These are phyloP conservation scores for Aspergillus piperis DNA, from an alignment of 2,329 filamentous ascomycete genomes.

Conservation along the genomic window DNA sequence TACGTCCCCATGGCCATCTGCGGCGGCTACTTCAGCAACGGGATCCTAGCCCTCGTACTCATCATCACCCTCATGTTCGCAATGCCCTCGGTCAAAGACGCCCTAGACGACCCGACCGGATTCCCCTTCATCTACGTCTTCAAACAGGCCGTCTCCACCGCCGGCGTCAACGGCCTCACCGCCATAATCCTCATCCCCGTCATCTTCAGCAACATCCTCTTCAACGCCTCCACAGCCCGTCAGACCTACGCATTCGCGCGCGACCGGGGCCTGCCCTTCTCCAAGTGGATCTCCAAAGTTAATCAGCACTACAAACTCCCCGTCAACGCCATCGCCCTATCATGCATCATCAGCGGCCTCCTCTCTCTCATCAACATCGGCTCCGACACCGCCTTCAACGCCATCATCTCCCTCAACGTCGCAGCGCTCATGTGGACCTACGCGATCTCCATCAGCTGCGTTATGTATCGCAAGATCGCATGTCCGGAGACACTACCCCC, in stretches of 20 bases:
- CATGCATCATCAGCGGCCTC: conserved; percentile 35
- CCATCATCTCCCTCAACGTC: conserved; percentile 53
- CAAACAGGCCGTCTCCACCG: conserved; percentile 24
- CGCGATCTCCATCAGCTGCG: conserved; percentile 50
- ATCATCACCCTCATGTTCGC: conserved; percentile 48
- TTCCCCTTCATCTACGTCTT: conserved; percentile 55
- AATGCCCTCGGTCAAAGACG: conserved; percentile 33
- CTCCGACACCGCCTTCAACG: conserved; percentile 53
- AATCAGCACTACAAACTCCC: conserved; percentile 44
- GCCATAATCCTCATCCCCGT: conserved; percentile 45
- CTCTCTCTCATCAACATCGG: conserved; percentile 56
- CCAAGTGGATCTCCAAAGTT: conserved; percentile 41
- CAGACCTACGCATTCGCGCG: conserved; percentile 48
- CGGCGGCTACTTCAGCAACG: conserved; percentile 49
- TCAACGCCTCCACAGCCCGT: conserved; percentile 43
- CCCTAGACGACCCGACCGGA: conserved; percentile 44
- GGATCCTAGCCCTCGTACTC: conserved; percentile 46
- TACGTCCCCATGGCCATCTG: conserved; percentile 51
- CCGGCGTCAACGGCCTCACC: conserved; percentile 35
- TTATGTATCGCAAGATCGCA: conserved; percentile 47
- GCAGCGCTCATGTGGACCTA: conserved; percentile 54
- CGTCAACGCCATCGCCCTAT: conserved; percentile 40
- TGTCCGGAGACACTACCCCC: conserved; percentile 42
- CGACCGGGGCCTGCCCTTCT: conserved; percentile 47
- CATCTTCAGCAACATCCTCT: conserved; percentile 43